Conservation (phyloP, 2,329 filamentous ascomycete genomes). For the Colletotrichum somersetense region DNA sequence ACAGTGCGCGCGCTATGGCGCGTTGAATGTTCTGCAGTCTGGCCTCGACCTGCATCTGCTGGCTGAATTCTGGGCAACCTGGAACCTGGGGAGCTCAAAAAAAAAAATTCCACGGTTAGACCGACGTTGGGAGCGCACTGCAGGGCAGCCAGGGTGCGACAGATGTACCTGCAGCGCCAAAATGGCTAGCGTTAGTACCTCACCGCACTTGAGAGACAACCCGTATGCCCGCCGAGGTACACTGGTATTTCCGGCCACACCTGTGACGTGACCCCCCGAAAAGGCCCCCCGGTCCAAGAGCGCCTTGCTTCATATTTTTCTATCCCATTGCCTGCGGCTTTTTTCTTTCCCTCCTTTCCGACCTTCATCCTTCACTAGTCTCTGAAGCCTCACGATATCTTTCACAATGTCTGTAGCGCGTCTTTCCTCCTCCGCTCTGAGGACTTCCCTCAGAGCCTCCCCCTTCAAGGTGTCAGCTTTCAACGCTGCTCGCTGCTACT, state of each 20-base stretch:
- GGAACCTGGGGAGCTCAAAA: conserved; percentile 8
- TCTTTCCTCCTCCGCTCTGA: conserved; percentile 84
- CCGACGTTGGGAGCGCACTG: conserved; percentile 34
- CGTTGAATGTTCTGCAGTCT: conserved; percentile 20
- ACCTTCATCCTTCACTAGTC: conserved; percentile 48
- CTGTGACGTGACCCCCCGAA: conserved; percentile 41
- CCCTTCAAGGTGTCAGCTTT: conserved; percentile 79
- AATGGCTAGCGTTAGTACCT: conserved; percentile 24
- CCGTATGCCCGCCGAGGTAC: conserved; percentile 37
- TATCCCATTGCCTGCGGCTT: conserved; percentile 41
- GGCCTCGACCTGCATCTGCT: conserved; percentile 8
- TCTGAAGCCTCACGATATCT: conserved; percentile 42
- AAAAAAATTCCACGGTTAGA: conserved; percentile 30
- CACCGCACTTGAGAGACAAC: conserved; percentile 22
- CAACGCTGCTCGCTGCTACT: conserved; percentile 91
- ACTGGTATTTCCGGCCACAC: conserved; percentile 39
- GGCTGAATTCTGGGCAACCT: conserved; percentile 9
- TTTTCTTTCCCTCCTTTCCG: conserved; percentile 46
- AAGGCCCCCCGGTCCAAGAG: conserved; percentile 37
- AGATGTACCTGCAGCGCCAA: conserved; percentile 29
- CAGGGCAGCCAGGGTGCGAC: conserved; percentile 28
- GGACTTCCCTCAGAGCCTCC: conserved; percentile 77
- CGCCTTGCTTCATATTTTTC: conserved; percentile 43
- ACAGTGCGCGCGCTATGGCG: conserved; percentile 22
- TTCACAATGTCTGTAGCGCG: conserved; percentile 84